Evolutionary conservation across 2,329 filamentous ascomycete genomes (phyloP).

Genomic region (Helicocarpus griseus): DNA sequence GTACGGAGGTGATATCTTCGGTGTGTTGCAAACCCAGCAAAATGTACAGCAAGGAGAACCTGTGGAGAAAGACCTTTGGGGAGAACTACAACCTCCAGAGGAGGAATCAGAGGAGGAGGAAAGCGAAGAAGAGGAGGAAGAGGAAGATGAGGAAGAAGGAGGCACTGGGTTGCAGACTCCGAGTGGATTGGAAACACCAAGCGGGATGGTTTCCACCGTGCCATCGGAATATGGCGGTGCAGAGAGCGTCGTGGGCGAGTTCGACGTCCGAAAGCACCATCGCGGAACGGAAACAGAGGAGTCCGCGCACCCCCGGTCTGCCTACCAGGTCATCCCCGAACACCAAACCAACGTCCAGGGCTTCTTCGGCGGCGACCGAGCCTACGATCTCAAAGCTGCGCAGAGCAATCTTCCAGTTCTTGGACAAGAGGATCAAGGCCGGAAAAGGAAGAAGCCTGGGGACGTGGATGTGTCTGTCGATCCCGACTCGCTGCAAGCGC

Average conservation of each 20-base stretch:
- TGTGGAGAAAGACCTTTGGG: constrained; percentile 83
- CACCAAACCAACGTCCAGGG: constrained; percentile 75
- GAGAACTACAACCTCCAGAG: constrained; percentile 72
- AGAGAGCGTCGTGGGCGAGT: constrained; percentile 72
- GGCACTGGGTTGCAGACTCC: constrained; percentile 62
- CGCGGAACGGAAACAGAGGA: constrained; percentile 86
- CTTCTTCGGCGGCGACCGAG: constrained; percentile 92
- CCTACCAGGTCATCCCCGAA: constrained; percentile 85
- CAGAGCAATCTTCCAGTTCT: constrained; percentile 59
- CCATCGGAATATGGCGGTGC: constrained; percentile 69
- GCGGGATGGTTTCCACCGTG: constrained; percentile 68
- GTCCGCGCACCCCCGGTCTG: constrained; percentile 59
- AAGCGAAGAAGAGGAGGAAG: constrained; percentile 62
- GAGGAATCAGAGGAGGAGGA: constrained; percentile 62
- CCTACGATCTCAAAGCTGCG: constrained; percentile 70
- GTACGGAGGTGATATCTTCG: constrained; percentile 92
- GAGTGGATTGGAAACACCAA: constrained; percentile 68
- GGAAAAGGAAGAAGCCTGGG: constrained; percentile 91
- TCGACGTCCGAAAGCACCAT: constrained; percentile 80
- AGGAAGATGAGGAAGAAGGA: constrained; percentile 52
- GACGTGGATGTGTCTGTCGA: constrained; percentile 92
- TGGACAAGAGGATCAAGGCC: constrained; percentile 64
- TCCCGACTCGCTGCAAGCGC: constrained; percentile 63
- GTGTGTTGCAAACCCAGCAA: constrained; percentile 56
- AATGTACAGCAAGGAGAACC: constrained; percentile 61